Evolutionary conservation across 2,329 filamentous ascomycete genomes (phyloP).

Genomic region (Lecanicillium sp.): DNA sequence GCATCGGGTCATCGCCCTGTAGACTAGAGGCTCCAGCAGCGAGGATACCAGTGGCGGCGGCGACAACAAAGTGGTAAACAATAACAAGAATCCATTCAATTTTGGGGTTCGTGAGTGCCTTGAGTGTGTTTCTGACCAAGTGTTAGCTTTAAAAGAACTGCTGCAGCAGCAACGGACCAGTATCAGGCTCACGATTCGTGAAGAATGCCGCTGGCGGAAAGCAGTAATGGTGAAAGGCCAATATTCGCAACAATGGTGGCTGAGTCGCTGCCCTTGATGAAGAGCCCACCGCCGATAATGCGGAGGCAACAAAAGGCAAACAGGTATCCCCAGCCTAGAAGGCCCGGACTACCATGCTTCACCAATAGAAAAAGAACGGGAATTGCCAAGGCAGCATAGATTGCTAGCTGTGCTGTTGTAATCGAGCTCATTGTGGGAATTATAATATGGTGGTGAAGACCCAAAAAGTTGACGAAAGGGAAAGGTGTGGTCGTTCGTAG

Average conservation of each 20-base stretch:
- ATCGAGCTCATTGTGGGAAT: conserved; percentile 12
- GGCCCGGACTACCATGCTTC: conserved; percentile 23
- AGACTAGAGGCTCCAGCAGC: conserved; percentile 5
- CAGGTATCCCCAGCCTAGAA: conserved; percentile 31
- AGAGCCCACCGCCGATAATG: conserved; percentile 23
- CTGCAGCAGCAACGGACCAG: background rate
- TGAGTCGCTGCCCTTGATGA: conserved; percentile 17
- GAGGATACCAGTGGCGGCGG: conserved; percentile 5
- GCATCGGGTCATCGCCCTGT: background rate
- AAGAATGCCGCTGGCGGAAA: conserved; percentile 21
- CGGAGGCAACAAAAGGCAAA: conserved; percentile 27
- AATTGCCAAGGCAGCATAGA: conserved; percentile 25
- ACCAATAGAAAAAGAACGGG: conserved; percentile 21
- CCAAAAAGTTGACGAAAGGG: no score
- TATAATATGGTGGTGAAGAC: no score
- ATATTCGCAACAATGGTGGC: conserved; percentile 27
- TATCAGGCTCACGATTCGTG: conserved; percentile 23
- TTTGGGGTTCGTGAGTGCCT: background rate
- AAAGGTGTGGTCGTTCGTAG: no score
- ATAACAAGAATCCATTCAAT: conserved; percentile 4
- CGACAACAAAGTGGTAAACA: conserved; percentile 2
- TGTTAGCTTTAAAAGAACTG: background rate
- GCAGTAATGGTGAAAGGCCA: conserved; percentile 28
- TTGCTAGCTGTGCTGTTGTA: conserved; percentile 20
- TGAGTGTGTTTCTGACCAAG: background rate